Conservation (phyloP, 768 basidiomycete genomes). For the Naganishia vishniacii region DNA sequence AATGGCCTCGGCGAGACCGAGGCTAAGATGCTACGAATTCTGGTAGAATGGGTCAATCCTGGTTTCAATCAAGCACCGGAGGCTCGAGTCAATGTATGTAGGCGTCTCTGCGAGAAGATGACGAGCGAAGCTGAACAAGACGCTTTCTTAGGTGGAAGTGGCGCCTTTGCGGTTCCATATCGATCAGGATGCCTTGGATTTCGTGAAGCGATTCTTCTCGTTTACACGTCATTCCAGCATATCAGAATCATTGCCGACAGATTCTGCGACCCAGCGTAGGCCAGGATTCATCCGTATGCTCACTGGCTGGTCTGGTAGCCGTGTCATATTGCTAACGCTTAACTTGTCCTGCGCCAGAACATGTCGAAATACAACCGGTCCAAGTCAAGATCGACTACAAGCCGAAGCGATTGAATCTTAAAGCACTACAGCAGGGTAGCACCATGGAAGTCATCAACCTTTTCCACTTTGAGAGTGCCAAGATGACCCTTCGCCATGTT, state of each 20-base stretch:
- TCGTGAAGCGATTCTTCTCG: constrained; percentile 90
- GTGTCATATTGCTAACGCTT: neutral
- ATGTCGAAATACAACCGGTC: constrained; percentile 89
- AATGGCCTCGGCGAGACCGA: constrained; percentile 62
- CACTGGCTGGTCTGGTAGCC: neutral
- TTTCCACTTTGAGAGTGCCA: constrained; percentile 98
- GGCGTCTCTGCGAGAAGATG: neutral
- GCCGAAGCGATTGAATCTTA: constrained; percentile 90
- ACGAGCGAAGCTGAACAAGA: neutral
- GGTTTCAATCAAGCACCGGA: constrained; percentile 59
- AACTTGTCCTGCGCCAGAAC: constrained; percentile 50
- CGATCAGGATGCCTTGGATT: constrained; percentile 97
- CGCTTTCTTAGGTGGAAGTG: constrained; percentile 65
- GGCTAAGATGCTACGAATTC: constrained; percentile 87
- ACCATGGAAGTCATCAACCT: constrained; percentile 99
- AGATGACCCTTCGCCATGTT: constrained; percentile 93
- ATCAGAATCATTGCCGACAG: constrained; percentile 26
- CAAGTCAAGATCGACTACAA: constrained; percentile 97
- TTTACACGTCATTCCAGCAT: constrained; percentile 58
- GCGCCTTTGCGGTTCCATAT: constrained; percentile 86
- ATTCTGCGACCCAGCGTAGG: constrained; percentile 51
- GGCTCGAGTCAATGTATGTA: constrained; percentile 66
- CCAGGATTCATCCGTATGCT: constrained; percentile 64
- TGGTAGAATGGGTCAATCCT: constrained; percentile 65
- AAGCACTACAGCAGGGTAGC: constrained; percentile 78